These are phyloP conservation scores for Magnusiomyces tetraspermus DNA, from an alignment of 1,139 yeast species.

Conservation along the genomic window DNA sequence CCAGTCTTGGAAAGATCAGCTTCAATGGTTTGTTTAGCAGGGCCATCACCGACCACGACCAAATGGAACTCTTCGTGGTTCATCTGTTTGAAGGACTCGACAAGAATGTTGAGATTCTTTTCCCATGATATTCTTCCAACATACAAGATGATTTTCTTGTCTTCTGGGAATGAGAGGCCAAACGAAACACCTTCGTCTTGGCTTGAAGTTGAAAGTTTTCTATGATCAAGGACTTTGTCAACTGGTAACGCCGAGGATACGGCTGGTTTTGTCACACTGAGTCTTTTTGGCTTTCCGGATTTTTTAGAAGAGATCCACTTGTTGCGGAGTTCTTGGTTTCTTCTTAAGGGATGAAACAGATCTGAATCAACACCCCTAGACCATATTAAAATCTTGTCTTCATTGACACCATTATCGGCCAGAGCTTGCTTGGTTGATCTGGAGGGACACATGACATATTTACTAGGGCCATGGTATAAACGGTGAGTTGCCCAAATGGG, in stretches of 20 bases:
- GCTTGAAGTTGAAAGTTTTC: neutral
- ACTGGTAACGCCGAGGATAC: neutral
- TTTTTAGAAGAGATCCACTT: neutral
- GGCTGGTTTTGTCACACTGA: neutral
- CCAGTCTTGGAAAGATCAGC: constrained; percentile 14
- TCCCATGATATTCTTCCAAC: constrained; percentile 21
- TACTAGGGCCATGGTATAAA: constrained; percentile 17
- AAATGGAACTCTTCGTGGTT: constrained; percentile 18
- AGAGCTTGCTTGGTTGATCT: constrained; percentile 16
- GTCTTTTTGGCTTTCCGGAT: neutral
- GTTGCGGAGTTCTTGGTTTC: constrained; percentile 15
- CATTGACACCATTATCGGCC: constrained; percentile 15
- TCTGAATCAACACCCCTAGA: constrained; percentile 18
- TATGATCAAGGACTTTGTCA: neutral
- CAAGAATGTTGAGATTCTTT: constrained; percentile 23
- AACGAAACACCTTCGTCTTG: constrained; percentile 17
- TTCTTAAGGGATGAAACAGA: constrained; percentile 13
- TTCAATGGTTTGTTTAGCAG: constrained; percentile 16
- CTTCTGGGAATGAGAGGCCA: constrained; percentile 11
- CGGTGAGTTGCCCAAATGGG: constrained; percentile 19
- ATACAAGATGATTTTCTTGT: constrained; percentile 16
- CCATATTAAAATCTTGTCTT: constrained; percentile 16
- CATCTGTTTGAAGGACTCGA: constrained; percentile 25
- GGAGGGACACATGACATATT: constrained; percentile 17
- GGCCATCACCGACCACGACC: constrained; percentile 20